These are phyloP conservation scores for Cercospora beticola DNA, from an alignment of 2,329 filamentous ascomycete species.

Conservation along the genomic window DNA sequence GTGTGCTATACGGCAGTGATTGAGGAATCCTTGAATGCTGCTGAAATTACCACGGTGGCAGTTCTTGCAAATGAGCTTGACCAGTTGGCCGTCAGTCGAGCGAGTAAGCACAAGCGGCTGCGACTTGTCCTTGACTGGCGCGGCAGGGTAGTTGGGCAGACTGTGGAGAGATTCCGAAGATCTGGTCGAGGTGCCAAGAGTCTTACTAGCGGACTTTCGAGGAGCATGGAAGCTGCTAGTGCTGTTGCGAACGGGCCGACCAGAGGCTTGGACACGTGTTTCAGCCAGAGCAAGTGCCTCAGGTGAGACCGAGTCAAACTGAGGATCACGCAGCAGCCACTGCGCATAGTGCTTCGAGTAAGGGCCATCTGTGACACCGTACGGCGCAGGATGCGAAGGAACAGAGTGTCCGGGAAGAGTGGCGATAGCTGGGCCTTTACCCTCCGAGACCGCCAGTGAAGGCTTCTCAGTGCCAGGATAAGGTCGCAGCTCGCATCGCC, in stretches of 20 bases:
- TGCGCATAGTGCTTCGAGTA: conserved; percentile 93
- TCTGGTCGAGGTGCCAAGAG: conserved; percentile 60
- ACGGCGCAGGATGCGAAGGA: conserved; percentile 79
- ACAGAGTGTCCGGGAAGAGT: conserved; percentile 61
- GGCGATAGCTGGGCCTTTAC: conserved; percentile 69
- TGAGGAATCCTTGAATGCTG: conserved; percentile 98
- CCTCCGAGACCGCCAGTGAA: conserved; percentile 68
- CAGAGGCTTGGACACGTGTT: conserved; percentile 51
- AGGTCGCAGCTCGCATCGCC: conserved; percentile 87
- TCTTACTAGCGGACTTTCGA: conserved; percentile 48
- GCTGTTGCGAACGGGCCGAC: conserved; percentile 76
- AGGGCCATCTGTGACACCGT: conserved; percentile 86
- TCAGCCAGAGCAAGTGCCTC: conserved; percentile 27
- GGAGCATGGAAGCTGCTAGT: conserved; percentile 51
- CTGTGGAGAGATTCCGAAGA: conserved; percentile 50
- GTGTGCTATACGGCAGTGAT: conserved; percentile 96
- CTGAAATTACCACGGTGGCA: conserved; percentile 90
- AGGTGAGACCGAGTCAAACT: conserved; percentile 64
- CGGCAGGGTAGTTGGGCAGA: conserved; percentile 68
- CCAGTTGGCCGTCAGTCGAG: conserved; percentile 75
- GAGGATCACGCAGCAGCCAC: conserved; percentile 87
- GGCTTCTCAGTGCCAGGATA: conserved; percentile 72
- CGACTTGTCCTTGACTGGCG: conserved; percentile 66
- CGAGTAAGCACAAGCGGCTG: conserved; percentile 83
- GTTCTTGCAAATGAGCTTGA: conserved; percentile 84